phyloP scores from a whole-genome alignment of 768 basidiomycete species.

The Phaeolepiota aurea region DNA sequence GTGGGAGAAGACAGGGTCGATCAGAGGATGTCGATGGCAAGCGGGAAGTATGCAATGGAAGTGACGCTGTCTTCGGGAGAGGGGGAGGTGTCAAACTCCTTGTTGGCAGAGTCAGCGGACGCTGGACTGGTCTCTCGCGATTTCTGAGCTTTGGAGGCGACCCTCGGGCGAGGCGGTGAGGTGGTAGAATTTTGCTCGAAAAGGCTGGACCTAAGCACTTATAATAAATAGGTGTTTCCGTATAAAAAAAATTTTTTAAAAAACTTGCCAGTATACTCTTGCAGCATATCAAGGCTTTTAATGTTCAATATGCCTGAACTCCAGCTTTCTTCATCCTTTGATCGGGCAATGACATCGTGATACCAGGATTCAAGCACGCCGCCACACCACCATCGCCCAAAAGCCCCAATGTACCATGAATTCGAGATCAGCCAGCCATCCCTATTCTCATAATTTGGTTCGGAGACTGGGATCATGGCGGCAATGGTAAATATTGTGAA shows the following conservation, averaged over 20 bases:
- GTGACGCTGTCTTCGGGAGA: constrained; percentile 71
- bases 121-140: constrained; percentile 46
- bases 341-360: constrained; percentile 53
- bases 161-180: constrained; percentile 31
- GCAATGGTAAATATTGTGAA: constrained; percentile 87
- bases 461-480: constrained; percentile 52
- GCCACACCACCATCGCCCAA: constrained; percentile 88
- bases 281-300: constrained; percentile 64
- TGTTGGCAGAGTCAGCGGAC: constrained; percentile 23
- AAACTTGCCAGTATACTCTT: constrained; percentile 54
- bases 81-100: constrained; percentile 78
- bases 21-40: constrained; percentile 21
- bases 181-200: constrained; percentile 37
- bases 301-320: constrained; percentile 72
- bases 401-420: constrained; percentile 86
- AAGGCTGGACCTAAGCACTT: constrained; percentile 37
- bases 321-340: constrained; percentile 67
- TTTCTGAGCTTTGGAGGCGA: constrained; percentile 51
- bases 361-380: constrained; percentile 79
- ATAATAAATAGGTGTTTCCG: no score
- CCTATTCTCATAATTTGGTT: constrained; percentile 27
- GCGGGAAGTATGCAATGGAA: constrained; percentile 66
- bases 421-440: constrained; percentile 55
- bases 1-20: constrained; percentile 18
- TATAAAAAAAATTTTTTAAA: constrained; percentile 6